phyloP scores from a whole-genome alignment of 2,329 filamentous ascomycete genomes.

The Colletotrichum destructivum region DNA sequence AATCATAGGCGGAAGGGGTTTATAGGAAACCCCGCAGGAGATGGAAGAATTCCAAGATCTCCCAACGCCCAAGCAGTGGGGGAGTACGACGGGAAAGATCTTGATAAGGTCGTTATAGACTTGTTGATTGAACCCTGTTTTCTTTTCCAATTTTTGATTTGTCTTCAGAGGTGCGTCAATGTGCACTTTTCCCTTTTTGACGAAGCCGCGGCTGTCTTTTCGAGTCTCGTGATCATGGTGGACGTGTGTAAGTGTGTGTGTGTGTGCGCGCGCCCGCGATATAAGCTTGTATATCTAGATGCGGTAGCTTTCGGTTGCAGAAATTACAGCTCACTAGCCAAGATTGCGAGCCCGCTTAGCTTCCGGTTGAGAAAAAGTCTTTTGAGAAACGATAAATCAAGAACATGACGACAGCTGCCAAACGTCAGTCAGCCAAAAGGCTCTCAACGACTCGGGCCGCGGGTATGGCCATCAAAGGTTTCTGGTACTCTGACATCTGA shows the following conservation, averaged over 20 bases:
- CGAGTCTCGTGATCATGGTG: neutral
- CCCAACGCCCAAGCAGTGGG: conserved; percentile 19
- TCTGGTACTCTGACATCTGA: neutral
- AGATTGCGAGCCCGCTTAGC: neutral
- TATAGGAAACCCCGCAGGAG: neutral
- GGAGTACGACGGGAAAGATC: neutral
- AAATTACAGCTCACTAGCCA: no score
- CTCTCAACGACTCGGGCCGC: neutral
- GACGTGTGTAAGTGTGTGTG: no score
- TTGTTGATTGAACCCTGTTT: neutral
- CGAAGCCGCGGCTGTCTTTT: neutral
- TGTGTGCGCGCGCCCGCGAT: neutral
- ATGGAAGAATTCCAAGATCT: conserved; percentile 14
- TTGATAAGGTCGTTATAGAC: neutral
- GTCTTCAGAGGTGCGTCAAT: neutral
- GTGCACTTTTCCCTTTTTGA: no score
- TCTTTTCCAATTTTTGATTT: neutral
- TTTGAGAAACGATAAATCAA: neutral
- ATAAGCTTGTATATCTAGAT: neutral
- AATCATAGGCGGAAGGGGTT: neutral
- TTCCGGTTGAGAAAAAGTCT: neutral
- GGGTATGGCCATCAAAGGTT: neutral
- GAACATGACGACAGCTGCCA: neutral
- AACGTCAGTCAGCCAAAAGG: conserved; percentile 5
- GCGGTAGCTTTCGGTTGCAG: neutral